Conservation (phyloP, 305 asterid species). For the Fraxinus sp. region DNA sequence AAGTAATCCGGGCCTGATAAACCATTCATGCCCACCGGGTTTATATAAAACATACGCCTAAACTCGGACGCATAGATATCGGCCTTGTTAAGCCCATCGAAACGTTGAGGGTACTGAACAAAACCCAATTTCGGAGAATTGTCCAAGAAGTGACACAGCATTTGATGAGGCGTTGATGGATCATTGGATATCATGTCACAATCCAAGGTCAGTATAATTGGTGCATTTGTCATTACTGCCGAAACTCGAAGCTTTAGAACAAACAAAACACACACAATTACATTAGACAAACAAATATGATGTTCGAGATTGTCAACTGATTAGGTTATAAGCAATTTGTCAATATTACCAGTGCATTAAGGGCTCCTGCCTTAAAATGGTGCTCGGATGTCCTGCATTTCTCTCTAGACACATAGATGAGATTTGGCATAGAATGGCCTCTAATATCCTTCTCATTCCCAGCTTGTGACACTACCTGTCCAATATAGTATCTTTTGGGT, state of each 20-base stretch:
- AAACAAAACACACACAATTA: not conserved
- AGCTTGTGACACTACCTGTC: conserved; percentile 36
- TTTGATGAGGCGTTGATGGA: conserved; percentile 40
- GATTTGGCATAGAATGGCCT: conserved; percentile 46
- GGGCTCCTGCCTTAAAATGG: conserved; percentile 60
- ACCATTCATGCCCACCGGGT: conserved; percentile 47
- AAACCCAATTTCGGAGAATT: conserved; percentile 34
- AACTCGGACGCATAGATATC: conserved; percentile 44
- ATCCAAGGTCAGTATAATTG: conserved; percentile 44
- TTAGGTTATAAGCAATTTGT: not conserved
- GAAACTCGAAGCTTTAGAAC: conserved; percentile 49
- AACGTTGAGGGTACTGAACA: conserved; percentile 45
- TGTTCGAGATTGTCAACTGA: not conserved
- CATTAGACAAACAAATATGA: not conserved
- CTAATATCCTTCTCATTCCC: conserved; percentile 34
- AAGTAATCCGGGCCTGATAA: conserved; percentile 47
- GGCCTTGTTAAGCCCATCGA: conserved; percentile 31
- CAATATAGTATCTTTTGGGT: not conserved
- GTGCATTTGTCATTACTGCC: conserved; percentile 48
- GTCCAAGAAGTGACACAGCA: conserved; percentile 44
- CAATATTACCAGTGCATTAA: conserved; percentile 41
- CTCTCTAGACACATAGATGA: conserved; percentile 45
- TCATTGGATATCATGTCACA: conserved; percentile 63
- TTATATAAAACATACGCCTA: conserved; percentile 22
- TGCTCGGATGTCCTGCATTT: conserved; percentile 35